Evolutionary conservation across 345 rosid species (phyloP), one percentile per base, ranked within the genome.

Genomic region (Gossypium herbaceum): DNA sequence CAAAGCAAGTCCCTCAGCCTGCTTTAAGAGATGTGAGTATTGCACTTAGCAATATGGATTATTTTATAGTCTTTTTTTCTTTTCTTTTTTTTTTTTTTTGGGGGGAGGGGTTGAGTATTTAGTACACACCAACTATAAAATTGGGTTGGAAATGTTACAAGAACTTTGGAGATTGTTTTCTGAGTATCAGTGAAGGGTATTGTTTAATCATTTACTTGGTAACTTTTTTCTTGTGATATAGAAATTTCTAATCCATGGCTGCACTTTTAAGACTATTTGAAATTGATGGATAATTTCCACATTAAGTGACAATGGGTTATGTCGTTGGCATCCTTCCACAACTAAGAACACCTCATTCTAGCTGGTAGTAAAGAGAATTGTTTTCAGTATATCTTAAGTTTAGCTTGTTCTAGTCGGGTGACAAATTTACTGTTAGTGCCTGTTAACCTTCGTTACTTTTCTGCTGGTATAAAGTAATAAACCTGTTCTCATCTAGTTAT

Each of bases 1-100:
- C 94, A 62, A 92, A 96, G 82, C 84, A 89, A 82, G 95, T 96
- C 71, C 86, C 86, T 71, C 94, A 86, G 56, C 92, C 97, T 73
- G 82, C 96, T 19, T 78, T 91, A 69, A 88, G 83, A 52, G 90
- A 92, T 82, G 99, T 96, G 76, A 88, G 98, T 80, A 24, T 52
- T n/a, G 55, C 16, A 41, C 13, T 27, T 29, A 52, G 56, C 70
- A 6, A 61, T n/a, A 4, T 50, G 54, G 10, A 25, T 24, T 47
- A 1, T 73, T 19, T 16, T 24, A 9, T 25, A 4, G 27, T 59
- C 56, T 73, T 62, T 29, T 19, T 5, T 1, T 2, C n/a, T 27
- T 45, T 12, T 11, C 56, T 62, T 62, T 29, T 19, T 20, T 20
- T 1, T 20, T 5, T 1, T 2, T 27, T 27, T 45, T 12, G 4